Evolutionary conservation across 805 yeast species (phyloP), one percentile per base, ranked within the genome.

Genomic region (Kazachstania martiniae): DNA sequence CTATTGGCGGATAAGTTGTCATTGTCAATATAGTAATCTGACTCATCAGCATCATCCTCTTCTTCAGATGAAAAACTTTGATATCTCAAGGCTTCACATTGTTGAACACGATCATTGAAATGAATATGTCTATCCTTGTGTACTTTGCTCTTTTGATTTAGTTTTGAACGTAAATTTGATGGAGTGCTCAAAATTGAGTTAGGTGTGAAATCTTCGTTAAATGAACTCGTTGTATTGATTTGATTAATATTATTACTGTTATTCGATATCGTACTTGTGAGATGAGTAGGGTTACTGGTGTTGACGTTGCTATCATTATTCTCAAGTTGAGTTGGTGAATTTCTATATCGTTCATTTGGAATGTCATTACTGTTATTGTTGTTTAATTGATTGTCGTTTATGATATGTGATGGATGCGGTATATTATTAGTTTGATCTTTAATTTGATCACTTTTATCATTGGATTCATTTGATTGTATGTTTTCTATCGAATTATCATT

Each of bases 101-200:
- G 99, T 54, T 85, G 87, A 21, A 91, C 99, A 33, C 86, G 74
- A 52, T 85, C 93, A 54, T 80, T 91, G 61, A 91, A 91, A 58
- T 87, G 97, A 39, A 91, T 87, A 45, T 72, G 94, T 39, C 93
- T 42, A 31, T 44, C 40, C 21, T 39, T 28, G 15, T 17, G 31
- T 27, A 12, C 6, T 13, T 8, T 30, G 18, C 19, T 19, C 8
- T 19, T 10, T 19, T 19, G 9, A 19, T 27, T 27, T 16, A 7
- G 6, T 8, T 10, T 27, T 19, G 22, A 19, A 19, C 9, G 9
- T 10, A 19, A 19, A 19, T 19, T 19, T n/a, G n/a, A n/a, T n/a
- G 19, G 12, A 4, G 21, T 27, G 14, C 16, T 18, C 10, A 12
- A 10, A 5, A 5, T 18, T 13, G 14, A 16, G 27, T 13, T 13